Conservation (phyloP, 2,329 filamentous ascomycete genomes). For the Fusarium aywerte region DNA sequence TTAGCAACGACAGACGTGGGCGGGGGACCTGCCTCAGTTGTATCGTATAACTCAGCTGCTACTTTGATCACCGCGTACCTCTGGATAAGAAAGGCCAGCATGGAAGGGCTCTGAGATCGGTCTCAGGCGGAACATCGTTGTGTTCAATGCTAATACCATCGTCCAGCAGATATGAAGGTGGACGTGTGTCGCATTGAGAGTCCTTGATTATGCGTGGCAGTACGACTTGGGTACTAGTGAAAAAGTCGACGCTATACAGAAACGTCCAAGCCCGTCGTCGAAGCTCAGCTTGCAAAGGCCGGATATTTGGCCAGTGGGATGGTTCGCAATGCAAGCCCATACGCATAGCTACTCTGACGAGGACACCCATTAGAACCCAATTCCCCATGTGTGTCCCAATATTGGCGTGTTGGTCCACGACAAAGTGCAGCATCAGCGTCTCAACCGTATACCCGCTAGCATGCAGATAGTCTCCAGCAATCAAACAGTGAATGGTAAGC, state of each 20-base stretch:
- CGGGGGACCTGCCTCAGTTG: slow-evolving; percentile 6
- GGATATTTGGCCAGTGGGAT: slow-evolving; percentile 31
- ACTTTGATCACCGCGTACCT: slow-evolving; percentile 9
- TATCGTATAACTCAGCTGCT: slow-evolving; percentile 19
- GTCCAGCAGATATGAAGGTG: slow-evolving; percentile 15
- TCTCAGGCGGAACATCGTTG: background rate
- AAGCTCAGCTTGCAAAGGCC: slow-evolving; percentile 32
- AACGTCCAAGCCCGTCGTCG: slow-evolving; percentile 29
- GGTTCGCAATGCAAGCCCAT: slow-evolving; percentile 35
- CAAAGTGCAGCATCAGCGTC: slow-evolving; percentile 32
- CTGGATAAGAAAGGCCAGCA: slow-evolving; percentile 7
- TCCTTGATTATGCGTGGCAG: slow-evolving; percentile 38
- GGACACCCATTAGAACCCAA: slow-evolving; percentile 33
- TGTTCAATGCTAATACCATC: background rate
- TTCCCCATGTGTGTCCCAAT: slow-evolving; percentile 19
- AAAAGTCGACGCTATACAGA: slow-evolving; percentile 37
- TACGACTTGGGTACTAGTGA: slow-evolving; percentile 35
- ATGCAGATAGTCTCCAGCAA: slow-evolving; percentile 32
- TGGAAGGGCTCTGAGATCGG: slow-evolving; percentile 5
- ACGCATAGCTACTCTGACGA: slow-evolving; percentile 31
- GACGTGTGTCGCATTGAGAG: slow-evolving; percentile 26
- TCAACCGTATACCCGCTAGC: slow-evolving; percentile 31
- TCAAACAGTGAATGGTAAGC: slow-evolving; percentile 33
- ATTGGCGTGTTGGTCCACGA: slow-evolving; percentile 27
- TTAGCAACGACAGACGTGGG: background rate